A percentile compares a stretch with the other conserved stretches of the same genome.
Conservation (phyloP, 2,329 filamentous ascomycete species). For the Alternaria panax region DNA sequence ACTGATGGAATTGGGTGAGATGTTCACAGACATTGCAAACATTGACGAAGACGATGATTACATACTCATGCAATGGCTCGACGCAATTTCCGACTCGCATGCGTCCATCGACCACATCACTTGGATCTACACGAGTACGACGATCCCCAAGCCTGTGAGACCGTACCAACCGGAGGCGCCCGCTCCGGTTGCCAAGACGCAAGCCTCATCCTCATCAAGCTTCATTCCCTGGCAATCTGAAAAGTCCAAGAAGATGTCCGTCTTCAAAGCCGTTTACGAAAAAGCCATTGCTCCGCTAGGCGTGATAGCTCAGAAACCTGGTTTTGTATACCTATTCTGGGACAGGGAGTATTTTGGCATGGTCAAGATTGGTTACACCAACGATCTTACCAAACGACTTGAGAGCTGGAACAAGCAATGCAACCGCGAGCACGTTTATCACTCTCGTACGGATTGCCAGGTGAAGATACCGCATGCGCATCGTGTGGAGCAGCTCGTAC, state of each 20-base stretch:
- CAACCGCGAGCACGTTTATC: constrained; percentile 16
- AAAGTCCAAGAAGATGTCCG: background rate
- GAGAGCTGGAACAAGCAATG: constrained; percentile 20
- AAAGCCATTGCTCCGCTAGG: constrained; percentile 4
- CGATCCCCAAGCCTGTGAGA: background rate
- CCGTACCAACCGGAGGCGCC: background rate
- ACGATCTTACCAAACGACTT: constrained; percentile 11
- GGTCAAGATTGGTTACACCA: constrained; percentile 26
- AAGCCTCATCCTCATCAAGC: background rate
- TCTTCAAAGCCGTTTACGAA: background rate
- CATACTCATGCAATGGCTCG: background rate
- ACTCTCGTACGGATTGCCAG: constrained; percentile 27
- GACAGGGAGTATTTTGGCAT: constrained; percentile 16
- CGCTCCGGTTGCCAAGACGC: background rate
- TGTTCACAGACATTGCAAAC: background rate
- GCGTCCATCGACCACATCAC: background rate
- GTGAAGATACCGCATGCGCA: constrained; percentile 79
- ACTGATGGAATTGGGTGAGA: background rate
- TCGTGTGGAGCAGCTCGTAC: constrained; percentile 83
- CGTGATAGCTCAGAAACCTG: constrained; percentile 3
- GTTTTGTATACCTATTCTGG: constrained; percentile 30
- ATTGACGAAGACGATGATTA: background rate
- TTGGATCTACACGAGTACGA: too few relatives aligned
- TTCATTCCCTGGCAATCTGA: constrained; percentile 4
- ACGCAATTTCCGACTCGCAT: background rate